A percentile compares a stretch with the other conserved stretches of the same genome.
phyloP scores from a whole-genome alignment of 352 stramenopile species.

The Phytophthora macrochlamydospora region DNA sequence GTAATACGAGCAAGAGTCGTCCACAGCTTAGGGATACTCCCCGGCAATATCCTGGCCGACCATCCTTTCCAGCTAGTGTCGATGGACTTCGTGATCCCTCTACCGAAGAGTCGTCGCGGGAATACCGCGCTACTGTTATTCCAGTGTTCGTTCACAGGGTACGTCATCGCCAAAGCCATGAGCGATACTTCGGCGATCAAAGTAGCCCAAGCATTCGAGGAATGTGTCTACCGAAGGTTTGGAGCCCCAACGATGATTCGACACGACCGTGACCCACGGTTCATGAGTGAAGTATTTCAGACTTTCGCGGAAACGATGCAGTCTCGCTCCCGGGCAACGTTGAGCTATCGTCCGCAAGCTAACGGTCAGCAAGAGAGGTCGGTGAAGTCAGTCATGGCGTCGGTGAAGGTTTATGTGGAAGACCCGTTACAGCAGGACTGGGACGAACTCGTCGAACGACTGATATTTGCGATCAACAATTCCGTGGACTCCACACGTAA shows the following conservation, averaged over 20 bases:
- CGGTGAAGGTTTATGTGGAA: not conserved
- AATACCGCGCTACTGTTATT: slow-evolving; percentile 1
- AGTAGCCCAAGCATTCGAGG: slow-evolving; percentile 3
- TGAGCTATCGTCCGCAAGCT: not conserved
- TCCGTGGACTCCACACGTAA: not conserved
- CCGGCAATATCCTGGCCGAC: not conserved
- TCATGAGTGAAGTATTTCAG: not conserved
- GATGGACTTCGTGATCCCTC: not conserved
- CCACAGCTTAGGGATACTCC: slow-evolving; percentile 3
- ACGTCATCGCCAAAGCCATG: slow-evolving; percentile 7
- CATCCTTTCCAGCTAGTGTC: not conserved
- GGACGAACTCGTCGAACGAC: not conserved
- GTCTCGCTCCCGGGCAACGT: not conserved
- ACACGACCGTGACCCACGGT: slow-evolving; percentile 3
- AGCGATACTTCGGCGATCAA: not conserved
- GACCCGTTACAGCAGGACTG: not conserved
- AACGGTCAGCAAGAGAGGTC: not conserved
- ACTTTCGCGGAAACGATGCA: not conserved
- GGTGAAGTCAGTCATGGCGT: not conserved
- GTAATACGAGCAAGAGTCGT: not conserved
- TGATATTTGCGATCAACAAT: slow-evolving; percentile 2
- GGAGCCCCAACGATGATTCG: slow-evolving; percentile 1
- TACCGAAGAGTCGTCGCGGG: not conserved
- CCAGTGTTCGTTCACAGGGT: slow-evolving; percentile 2
- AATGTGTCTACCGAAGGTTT: slow-evolving; percentile 8